A percentile compares a stretch with the other conserved stretches of the same genome.
Evolutionary conservation across 2,329 filamentous ascomycete genomes (phyloP).

Genomic region (Periconia sp.): DNA sequence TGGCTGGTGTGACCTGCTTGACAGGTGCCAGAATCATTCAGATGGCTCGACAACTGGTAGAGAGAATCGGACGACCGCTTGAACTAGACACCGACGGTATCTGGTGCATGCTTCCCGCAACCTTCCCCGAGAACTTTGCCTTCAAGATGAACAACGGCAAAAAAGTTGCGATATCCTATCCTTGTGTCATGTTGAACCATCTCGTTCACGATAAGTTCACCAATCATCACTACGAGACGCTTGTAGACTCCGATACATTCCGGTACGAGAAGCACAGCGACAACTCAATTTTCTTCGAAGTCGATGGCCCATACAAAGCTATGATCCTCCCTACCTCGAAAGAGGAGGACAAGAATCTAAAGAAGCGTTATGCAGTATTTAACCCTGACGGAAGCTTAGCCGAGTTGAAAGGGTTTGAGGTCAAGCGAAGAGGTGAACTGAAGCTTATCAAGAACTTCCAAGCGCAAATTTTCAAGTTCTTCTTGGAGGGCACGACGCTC

Average conservation of each 20-base stretch:
- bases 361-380: constrained; percentile 98
- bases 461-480: constrained; percentile 99
- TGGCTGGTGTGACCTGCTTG: constrained; percentile 97
- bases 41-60: constrained; percentile 90
- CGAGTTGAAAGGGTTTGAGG: constrained; percentile 95
- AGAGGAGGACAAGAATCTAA: constrained; percentile 99
- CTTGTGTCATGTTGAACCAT: constrained; percentile 99
- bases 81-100: constrained; percentile 99
- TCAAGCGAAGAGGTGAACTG: constrained; percentile 95
- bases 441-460: constrained; percentile 99
- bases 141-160: constrained; percentile 97
- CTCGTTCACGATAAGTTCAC: constrained; percentile 94
- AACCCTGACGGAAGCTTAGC: constrained; percentile 96
- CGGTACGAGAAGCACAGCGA: constrained; percentile 97
- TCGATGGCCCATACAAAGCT: constrained; percentile 95
- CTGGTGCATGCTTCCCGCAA: constrained; percentile 97
- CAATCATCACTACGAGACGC: constrained; percentile 95
- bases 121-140: constrained; percentile 93
- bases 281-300: constrained; percentile 99
- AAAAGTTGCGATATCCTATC: constrained; percentile 95
- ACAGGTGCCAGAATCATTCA: constrained; percentile 97
- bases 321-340: constrained; percentile 98
- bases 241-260: constrained; percentile 79
- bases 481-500: constrained; percentile 87
- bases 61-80: constrained; percentile 87